Base-by-base conservation (phyloP, 768 basidiomycete species). In the Leccinum subgranulosum region DNA sequence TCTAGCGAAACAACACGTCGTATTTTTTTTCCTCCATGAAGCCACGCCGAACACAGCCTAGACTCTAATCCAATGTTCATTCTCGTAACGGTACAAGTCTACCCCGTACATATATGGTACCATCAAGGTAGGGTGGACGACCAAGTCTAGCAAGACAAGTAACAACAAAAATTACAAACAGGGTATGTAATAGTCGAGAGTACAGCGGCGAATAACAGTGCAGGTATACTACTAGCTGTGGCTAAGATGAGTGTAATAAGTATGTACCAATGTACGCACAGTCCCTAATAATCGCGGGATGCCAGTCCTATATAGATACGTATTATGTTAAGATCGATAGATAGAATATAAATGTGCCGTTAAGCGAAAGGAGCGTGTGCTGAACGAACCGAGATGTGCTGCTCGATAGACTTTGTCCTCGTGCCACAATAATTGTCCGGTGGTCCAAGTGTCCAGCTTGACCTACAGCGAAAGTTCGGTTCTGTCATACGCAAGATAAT, bases 401-500 rank as follows among this genome's bases (percentile, higher is more conserved):
- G 45, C 23, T 39, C 39, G 43, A 43, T 63, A 60, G 48, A 49
- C 39, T 28, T 49, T 43, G 10, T 50, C 36, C 53, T 53, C 47
- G 59, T 56, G 56, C 53, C 29, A 55, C 39, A 43, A 59, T 52
- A 12, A 50, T 34, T n/a, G 39, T 70, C 64, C 69, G 28, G 47
- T 51, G 56, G 59, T 56, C 66, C n/a, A 68, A 25, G 64, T 11
- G 59, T 15, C 68, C 61, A 62, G 73, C 65, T 57, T 65, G 63
- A 59, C 67, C 61, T 68, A 73, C 27, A 65, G 41, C 17, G 56
- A 60, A 49, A 61, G 43, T 29, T 59, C 57, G 19, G 25, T 36
- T 56, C 55, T 64, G 53, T 66, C 62, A 61, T 84, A 86, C 48
- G 77, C 76, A 56, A 89, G 66, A 63, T 75, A 81, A 67, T 83